A percentile compares a stretch with the other conserved stretches of the same genome.
These are phyloP conservation scores for Vitis amurensis DNA, from an alignment of 164 flowering plant genomes.

Conservation along the genomic window DNA sequence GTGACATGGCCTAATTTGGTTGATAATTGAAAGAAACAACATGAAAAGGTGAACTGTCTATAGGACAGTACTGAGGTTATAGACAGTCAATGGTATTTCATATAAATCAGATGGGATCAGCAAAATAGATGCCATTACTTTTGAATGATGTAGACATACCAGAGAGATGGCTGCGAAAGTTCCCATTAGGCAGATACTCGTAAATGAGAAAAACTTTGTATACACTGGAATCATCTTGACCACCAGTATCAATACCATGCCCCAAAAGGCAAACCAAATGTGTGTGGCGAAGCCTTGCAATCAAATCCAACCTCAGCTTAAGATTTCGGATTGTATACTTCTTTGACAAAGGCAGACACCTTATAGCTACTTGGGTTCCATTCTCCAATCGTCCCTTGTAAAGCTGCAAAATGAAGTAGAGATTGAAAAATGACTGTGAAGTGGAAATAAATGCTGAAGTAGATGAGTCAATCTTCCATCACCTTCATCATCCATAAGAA, in stretches of 20 bases:
- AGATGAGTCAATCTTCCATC: too few relatives aligned
- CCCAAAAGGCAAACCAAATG: constrained; percentile 77
- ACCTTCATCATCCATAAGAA: too few relatives aligned
- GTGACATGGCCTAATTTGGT: too few relatives aligned
- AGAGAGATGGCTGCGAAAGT: constrained; percentile 54
- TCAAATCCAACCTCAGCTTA: constrained; percentile 73
- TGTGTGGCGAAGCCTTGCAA: constrained; percentile 79
- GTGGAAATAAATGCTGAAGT: too few relatives aligned
- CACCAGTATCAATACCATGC: constrained; percentile 65
- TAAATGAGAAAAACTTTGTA: constrained; percentile 66
- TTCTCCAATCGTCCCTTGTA: constrained; percentile 75
- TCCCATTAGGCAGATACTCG: constrained; percentile 70
- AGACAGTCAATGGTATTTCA: too few relatives aligned
- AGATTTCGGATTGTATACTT: constrained; percentile 60
- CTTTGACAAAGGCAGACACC: constrained; percentile 57
- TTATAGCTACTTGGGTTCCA: constrained; percentile 63
- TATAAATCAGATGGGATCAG: too few relatives aligned
- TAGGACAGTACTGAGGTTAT: too few relatives aligned
- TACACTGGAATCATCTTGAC: constrained; percentile 40
- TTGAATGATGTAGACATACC: constrained; percentile 28
- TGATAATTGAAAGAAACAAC: too few relatives aligned
- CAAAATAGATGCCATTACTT: too few relatives aligned
- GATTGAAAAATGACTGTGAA: background rate
- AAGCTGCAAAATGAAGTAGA: constrained; percentile 38
- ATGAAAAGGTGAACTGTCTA: too few relatives aligned